Percentiles rank a stretch among this genome's conserved stretches.
Conservation (phyloP, 2,329 filamentous ascomycete species). For the Claviceps fusiformis region DNA sequence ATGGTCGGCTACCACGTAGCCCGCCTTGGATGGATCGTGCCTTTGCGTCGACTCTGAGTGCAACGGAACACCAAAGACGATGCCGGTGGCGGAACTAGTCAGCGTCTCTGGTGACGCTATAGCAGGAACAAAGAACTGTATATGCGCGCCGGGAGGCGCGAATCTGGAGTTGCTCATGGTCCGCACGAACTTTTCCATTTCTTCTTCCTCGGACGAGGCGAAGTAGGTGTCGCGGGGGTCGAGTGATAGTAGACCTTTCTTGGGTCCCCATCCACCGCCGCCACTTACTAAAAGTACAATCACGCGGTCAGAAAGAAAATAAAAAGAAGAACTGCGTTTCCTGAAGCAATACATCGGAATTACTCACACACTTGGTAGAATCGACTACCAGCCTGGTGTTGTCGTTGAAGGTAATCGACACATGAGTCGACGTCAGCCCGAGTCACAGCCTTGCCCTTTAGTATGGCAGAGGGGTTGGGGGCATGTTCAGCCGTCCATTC, state of each 20-base stretch:
- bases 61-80: constrained; percentile 22
- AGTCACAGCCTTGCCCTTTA: constrained; percentile 2
- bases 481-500: constrained; percentile 3
- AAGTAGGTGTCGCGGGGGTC: constrained; percentile 52
- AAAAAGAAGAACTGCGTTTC: constrained; percentile 5
- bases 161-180: constrained; percentile 36
- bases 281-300: constrained; percentile 44
- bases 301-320: constrained; percentile 2
- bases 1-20: constrained; percentile 14
- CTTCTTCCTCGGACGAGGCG: constrained; percentile 31
- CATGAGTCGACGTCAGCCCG: constrained; percentile 12
- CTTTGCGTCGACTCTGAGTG: constrained; percentile 6
- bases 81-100: constrained; percentile 6
- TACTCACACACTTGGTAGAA: constrained; percentile 27
- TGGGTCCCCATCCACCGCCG: constrained; percentile 73
- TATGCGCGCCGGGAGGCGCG: constrained; percentile 46
- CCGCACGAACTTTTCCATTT: constrained; percentile 39
- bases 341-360: neutral
- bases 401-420: constrained; percentile 16
- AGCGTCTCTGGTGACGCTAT: constrained; percentile 14
- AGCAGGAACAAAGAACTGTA: constrained; percentile 49
- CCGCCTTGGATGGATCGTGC: neutral
- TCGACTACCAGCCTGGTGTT: constrained; percentile 30
- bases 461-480: constrained; percentile 5
- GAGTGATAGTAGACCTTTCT: constrained; percentile 64